Conservation (phyloP, 148 eudicot genomes). For the Camellia lanceoleosa region DNA sequence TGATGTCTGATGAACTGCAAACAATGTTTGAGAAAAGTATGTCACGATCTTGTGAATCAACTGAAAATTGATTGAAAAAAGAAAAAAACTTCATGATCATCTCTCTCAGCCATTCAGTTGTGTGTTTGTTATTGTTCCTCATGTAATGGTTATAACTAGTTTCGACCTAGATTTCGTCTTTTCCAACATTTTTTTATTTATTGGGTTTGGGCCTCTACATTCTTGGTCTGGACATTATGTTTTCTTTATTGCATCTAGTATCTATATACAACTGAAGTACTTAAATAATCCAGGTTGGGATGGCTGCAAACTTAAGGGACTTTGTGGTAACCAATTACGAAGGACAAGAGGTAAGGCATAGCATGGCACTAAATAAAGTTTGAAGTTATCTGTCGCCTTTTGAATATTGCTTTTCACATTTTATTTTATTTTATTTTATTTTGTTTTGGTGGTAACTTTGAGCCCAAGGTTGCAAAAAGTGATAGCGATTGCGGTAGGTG, state of each 20-base stretch:
- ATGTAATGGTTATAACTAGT: not conserved
- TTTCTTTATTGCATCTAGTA: not conserved
- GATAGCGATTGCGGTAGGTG: too few relatives aligned
- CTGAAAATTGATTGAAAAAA: not conserved
- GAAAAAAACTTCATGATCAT: not conserved
- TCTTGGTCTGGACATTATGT: not conserved
- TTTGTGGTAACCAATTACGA: conserved; percentile 63
- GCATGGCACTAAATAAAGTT: not conserved
- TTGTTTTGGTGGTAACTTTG: too few relatives aligned
- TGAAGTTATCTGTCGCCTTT: not conserved
- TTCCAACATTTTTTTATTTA: not conserved
- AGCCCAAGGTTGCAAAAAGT: too few relatives aligned
- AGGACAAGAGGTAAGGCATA: conserved; percentile 67
- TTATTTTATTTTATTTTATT: not conserved
- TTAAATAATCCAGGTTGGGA: conserved; percentile 60
- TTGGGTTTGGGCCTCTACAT: conserved; percentile 6
- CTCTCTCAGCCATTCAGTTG: not conserved
- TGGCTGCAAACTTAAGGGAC: conserved; percentile 94
- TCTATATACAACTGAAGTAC: not conserved
- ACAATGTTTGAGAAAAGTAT: not conserved
- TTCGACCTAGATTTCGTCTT: not conserved
- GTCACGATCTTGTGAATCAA: not conserved
- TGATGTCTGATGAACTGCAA: not conserved
- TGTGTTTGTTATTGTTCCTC: not conserved
- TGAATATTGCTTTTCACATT: not conserved